These are phyloP conservation scores for Oryza meridionalis DNA, from an alignment of 176 grass and related monocot genomes.

Conservation along the genomic window DNA sequence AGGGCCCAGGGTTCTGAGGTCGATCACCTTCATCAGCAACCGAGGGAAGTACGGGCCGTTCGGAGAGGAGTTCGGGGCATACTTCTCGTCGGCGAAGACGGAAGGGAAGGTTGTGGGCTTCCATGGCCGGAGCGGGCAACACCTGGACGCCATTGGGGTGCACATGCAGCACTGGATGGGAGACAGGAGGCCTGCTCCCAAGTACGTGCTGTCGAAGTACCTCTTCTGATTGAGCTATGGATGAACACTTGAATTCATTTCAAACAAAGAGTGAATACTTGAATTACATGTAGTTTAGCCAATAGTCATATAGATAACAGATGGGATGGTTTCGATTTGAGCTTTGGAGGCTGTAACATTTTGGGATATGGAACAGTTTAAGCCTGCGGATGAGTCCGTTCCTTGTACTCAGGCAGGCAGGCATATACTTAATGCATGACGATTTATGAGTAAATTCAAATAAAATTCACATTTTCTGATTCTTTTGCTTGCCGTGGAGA, in stretches of 20 bases:
- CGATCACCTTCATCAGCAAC: slow-evolving; percentile 71
- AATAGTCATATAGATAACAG: background rate
- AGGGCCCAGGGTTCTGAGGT: slow-evolving; percentile 60
- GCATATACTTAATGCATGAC: background rate
- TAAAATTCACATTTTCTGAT: background rate
- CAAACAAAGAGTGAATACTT: background rate
- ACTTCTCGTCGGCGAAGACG: slow-evolving; percentile 72
- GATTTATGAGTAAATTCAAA: background rate
- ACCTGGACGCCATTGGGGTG: slow-evolving; percentile 86
- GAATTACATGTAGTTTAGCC: background rate
- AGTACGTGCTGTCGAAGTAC: slow-evolving; percentile 70
- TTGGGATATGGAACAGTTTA: background rate
- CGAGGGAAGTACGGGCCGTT: slow-evolving; percentile 80
- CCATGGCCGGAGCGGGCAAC: slow-evolving; percentile 79
- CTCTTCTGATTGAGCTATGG: slow-evolving; percentile 55
- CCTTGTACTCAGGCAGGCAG: background rate
- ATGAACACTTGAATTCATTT: background rate
- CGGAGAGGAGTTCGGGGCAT: slow-evolving; percentile 60
- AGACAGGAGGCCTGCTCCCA: slow-evolving; percentile 59
- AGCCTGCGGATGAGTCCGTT: background rate
- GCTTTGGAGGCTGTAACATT: background rate
- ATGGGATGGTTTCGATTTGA: background rate
- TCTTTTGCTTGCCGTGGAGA: background rate
- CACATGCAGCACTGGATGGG: slow-evolving; percentile 95
- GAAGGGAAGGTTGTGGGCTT: slow-evolving; percentile 91